A percentile compares a stretch with the other conserved stretches of the same genome.
These are phyloP conservation scores for Mucor circinelloides DNA, from an alignment of 371 early-diverging fungal species.

Conservation along the genomic window DNA sequence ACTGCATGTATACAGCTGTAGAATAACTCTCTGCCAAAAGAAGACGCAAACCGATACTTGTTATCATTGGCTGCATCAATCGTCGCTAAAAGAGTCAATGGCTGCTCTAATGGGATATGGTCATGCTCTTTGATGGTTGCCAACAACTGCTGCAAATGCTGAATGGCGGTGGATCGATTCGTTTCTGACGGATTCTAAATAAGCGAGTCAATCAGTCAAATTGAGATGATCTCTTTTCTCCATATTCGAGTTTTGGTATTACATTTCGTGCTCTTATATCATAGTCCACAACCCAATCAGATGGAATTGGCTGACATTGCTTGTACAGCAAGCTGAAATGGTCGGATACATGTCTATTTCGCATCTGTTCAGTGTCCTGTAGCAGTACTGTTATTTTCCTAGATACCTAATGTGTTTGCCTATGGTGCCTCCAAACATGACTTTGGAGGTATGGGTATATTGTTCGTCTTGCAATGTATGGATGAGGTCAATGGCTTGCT, in stretches of 20 bases:
- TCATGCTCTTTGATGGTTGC: constrained; percentile 2
- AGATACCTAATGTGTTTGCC: constrained; percentile 67
- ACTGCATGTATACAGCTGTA: constrained; percentile 60
- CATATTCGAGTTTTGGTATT: constrained; percentile 9
- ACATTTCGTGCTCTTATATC: constrained; percentile 51
- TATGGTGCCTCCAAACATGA: constrained; percentile 65
- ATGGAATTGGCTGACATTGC: constrained; percentile 19
- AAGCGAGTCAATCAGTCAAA: not conserved
- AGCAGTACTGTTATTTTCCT: constrained; percentile 9
- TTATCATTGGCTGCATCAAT: constrained; percentile 36
- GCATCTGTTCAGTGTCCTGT: not conserved
- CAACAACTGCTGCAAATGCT: constrained; percentile 23
- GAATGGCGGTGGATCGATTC: constrained; percentile 39
- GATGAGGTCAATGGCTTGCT: constrained; percentile 22
- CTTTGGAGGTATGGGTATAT: constrained; percentile 48
- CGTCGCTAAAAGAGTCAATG: constrained; percentile 31
- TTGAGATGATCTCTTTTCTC: not conserved
- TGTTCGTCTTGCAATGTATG: constrained; percentile 7
- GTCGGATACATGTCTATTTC: constrained; percentile 39
- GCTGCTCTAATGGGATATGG: constrained; percentile 18
- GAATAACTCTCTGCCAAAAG: constrained; percentile 67
- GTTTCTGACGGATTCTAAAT: constrained; percentile 37
- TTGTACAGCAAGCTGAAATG: constrained; percentile 44
- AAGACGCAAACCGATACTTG: constrained; percentile 38
- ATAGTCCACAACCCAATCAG: constrained; percentile 43